Evolutionary conservation across 306 rosid genomes (phyloP).

Genomic region (Begonia peltatifolia): DNA sequence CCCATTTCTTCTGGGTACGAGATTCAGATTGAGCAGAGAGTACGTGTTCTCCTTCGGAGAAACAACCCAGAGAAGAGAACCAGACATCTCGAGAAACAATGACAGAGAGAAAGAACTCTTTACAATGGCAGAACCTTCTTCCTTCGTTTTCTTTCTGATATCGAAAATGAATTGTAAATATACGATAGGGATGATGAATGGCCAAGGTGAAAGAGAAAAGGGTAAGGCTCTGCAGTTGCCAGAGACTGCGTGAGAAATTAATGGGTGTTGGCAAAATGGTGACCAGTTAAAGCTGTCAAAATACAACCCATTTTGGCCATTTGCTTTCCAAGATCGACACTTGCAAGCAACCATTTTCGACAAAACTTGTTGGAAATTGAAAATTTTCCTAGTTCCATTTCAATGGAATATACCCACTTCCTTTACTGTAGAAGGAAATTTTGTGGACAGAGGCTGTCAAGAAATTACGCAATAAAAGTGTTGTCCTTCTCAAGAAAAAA

Average conservation of each 20-base stretch:
- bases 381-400: too few relatives aligned
- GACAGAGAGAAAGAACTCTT: not conserved
- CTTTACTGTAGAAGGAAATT: too few relatives aligned
- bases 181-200: not conserved
- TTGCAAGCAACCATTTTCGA: too few relatives aligned
- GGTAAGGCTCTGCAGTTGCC: conserved; percentile 1
- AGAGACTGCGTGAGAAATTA: not conserved
- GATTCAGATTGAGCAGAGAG: conserved; percentile 26
- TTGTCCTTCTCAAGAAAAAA: too few relatives aligned
- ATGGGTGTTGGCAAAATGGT: conserved; percentile 12
- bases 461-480: too few relatives aligned
- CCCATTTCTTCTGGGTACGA: conserved; percentile 19
- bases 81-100: conserved; percentile 25
- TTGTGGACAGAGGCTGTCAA: too few relatives aligned
- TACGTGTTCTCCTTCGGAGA: conserved; percentile 41
- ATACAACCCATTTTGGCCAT: too few relatives aligned
- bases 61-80: conserved; percentile 49
- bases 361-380: too few relatives aligned
- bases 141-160: not conserved
- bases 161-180: conserved; percentile 1
- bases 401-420: too few relatives aligned
- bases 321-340: too few relatives aligned
- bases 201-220: not conserved
- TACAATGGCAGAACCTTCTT: not conserved
- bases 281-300: conserved; percentile 4